These are phyloP conservation scores for Debaryomycetaceae sp. DNA, from an alignment of 1,139 yeast genomes.

Conservation along the genomic window DNA sequence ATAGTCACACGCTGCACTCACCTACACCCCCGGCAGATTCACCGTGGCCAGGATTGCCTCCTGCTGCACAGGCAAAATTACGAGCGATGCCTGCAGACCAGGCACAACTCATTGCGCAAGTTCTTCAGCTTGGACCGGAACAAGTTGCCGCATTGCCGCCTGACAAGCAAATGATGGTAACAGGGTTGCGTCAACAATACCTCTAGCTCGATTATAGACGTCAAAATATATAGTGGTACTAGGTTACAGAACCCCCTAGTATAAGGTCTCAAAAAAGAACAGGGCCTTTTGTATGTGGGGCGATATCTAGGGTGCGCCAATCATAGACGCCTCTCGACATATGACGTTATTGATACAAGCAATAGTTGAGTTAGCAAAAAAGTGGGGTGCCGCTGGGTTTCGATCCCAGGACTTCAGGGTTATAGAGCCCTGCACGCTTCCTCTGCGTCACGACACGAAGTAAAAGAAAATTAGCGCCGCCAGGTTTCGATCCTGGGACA, in stretches of 20 bases:
- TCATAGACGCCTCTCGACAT: no score
- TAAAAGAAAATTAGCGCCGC: no score
- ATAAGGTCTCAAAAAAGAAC: no score
- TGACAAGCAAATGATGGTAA: conserved; percentile 54
- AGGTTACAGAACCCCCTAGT: no score
- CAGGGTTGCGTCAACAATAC: conserved; percentile 47
- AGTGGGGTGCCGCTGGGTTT: no score
- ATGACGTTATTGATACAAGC: no score
- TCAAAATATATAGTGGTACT: background rate
- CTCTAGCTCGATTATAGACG: conserved; percentile 16
- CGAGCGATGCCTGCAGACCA: conserved; percentile 41
- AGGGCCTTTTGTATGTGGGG: no score
- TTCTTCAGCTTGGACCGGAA: conserved; percentile 43
- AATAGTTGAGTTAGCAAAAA: no score
- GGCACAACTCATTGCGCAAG: conserved; percentile 57
- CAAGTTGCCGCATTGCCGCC: conserved; percentile 47
- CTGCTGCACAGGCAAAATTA: conserved; percentile 36
- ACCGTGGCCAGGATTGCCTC: conserved; percentile 41
- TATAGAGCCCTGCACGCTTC: no score
- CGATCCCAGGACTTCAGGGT: no score
- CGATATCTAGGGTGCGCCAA: no score
- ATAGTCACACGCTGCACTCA: conserved; percentile 2
- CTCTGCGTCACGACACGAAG: no score
- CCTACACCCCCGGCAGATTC: conserved; percentile 2
- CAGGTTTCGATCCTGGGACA: conserved; percentile 99